These are phyloP conservation scores for Penicillium diatomitis DNA, from an alignment of 495 filamentous ascomycete species.

Conservation along the genomic window DNA sequence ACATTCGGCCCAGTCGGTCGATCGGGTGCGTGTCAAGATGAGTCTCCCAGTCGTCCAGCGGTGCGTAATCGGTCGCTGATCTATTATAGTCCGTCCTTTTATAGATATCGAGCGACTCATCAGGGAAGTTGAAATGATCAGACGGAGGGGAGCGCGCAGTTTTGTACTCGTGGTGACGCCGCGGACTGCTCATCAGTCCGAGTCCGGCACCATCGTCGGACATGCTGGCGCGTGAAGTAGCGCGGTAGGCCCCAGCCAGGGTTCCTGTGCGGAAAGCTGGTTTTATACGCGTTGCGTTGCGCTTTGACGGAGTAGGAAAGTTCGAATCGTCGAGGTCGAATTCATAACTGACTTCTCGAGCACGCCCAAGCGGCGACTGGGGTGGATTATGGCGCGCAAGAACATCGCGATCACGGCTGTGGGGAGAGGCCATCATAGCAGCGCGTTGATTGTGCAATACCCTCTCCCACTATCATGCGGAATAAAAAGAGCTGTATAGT, in stretches of 20 bases:
- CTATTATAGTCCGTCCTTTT: constrained; percentile 37
- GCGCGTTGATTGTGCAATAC: background rate
- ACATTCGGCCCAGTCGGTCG: constrained; percentile 17
- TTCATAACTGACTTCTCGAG: constrained; percentile 18
- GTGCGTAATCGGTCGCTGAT: constrained; percentile 27
- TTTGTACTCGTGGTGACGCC: constrained; percentile 3
- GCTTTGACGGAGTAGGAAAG: constrained; percentile 21
- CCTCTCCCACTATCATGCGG: no score
- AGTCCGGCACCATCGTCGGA: constrained; percentile 13
- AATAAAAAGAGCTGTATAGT: no score
- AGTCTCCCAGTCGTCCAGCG: constrained; percentile 20
- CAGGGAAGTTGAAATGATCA: constrained; percentile 32
- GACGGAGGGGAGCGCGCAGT: constrained; percentile 13
- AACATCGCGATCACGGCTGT: constrained; percentile 8
- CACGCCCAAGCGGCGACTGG: constrained; percentile 29
- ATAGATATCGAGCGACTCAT: constrained; percentile 36
- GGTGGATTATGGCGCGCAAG: constrained; percentile 22
- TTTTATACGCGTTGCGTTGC: constrained; percentile 20
- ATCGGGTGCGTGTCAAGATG: constrained; percentile 2
- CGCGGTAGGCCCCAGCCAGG: constrained; percentile 30
- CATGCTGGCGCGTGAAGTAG: constrained; percentile 15
- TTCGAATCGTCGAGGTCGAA: constrained; percentile 23
- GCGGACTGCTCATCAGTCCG: constrained; percentile 13
- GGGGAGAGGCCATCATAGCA: constrained; percentile 11
- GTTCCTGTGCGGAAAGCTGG: constrained; percentile 28